Conservation (phyloP, 1,284 basidiomycete genomes). For the Boletus mariae region DNA sequence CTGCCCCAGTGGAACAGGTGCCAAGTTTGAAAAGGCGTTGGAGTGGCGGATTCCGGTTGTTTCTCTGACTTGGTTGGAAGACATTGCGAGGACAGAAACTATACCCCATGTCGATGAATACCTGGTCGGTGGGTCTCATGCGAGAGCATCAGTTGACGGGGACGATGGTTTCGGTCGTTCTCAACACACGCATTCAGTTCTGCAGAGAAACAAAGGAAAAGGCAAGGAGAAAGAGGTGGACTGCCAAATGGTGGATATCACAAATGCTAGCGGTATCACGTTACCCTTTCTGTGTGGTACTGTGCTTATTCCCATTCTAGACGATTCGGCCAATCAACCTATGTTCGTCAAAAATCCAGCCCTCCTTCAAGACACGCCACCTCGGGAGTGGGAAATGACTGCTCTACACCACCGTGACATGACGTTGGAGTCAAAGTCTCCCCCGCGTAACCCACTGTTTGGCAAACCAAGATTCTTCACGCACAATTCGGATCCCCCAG, state of each 20-base stretch:
- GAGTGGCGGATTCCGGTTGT: constrained; percentile 69
- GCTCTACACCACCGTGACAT: background rate
- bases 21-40: constrained; percentile 68
- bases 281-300: background rate
- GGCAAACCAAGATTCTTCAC: constrained; percentile 20
- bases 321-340: constrained; percentile 1
- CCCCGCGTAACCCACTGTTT: constrained; percentile 9
- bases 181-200: background rate
- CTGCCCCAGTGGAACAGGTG: constrained; percentile 62
- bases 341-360: constrained; percentile 22
- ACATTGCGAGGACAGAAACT: constrained; percentile 45
- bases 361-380: constrained; percentile 18
- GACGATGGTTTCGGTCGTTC: background rate
- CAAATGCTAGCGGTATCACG: constrained; percentile 26
- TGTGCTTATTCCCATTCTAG: constrained; percentile 1
- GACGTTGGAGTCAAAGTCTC: background rate
- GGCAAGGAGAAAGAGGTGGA: constrained; percentile 29
- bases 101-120: constrained; percentile 34
- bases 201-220: constrained; percentile 22
- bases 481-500: constrained; percentile 19
- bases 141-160: background rate
- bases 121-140: constrained; percentile 16
- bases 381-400: background rate
- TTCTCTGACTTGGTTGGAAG: constrained; percentile 57
- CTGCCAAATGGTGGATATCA: constrained; percentile 35